These are phyloP conservation scores for Ophiocordyceps robertsii DNA, from an alignment of 2,329 filamentous ascomycete genomes.

Conservation along the genomic window DNA sequence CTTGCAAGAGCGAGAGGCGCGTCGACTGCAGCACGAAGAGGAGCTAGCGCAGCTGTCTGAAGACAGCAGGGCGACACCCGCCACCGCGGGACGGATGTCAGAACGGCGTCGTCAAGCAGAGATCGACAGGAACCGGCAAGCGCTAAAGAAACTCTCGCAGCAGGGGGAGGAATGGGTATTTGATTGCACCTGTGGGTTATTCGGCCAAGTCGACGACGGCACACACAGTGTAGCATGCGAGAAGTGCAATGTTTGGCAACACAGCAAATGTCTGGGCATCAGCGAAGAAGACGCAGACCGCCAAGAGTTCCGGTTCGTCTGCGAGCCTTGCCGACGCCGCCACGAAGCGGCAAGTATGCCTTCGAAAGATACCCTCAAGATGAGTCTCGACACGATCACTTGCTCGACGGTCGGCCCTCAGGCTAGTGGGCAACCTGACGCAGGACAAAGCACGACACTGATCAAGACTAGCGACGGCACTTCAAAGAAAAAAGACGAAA, in stretches of 20 bases:
- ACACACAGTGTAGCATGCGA: slow-evolving; percentile 91
- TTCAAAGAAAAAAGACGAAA: not conserved
- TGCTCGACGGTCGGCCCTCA: not conserved
- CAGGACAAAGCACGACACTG: not conserved
- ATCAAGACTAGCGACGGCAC: not conserved
- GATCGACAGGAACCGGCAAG: slow-evolving; percentile 66
- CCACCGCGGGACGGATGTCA: slow-evolving; percentile 50
- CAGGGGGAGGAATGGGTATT: slow-evolving; percentile 89
- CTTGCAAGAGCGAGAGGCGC: slow-evolving; percentile 71
- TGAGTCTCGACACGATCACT: slow-evolving; percentile 27
- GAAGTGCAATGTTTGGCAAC: slow-evolving; percentile 89
- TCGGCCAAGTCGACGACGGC: slow-evolving; percentile 89
- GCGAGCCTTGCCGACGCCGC: slow-evolving; percentile 59
- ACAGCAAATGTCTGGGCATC: slow-evolving; percentile 82
- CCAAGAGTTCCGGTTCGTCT: slow-evolving; percentile 80
- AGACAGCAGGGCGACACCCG: slow-evolving; percentile 48
- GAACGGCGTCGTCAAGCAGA: slow-evolving; percentile 71
- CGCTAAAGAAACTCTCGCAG: slow-evolving; percentile 53
- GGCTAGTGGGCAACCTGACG: not conserved
- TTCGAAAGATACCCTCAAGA: slow-evolving; percentile 34
- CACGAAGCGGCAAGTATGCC: slow-evolving; percentile 51
- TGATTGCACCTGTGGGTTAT: slow-evolving; percentile 81
- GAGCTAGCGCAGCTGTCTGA: slow-evolving; percentile 70
- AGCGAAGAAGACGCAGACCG: slow-evolving; percentile 66
- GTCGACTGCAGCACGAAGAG: slow-evolving; percentile 72